A percentile compares a stretch with the other conserved stretches of the same genome.
Evolutionary conservation across 495 filamentous ascomycete species (phyloP).

Genomic region (Podospora tetraspora): DNA sequence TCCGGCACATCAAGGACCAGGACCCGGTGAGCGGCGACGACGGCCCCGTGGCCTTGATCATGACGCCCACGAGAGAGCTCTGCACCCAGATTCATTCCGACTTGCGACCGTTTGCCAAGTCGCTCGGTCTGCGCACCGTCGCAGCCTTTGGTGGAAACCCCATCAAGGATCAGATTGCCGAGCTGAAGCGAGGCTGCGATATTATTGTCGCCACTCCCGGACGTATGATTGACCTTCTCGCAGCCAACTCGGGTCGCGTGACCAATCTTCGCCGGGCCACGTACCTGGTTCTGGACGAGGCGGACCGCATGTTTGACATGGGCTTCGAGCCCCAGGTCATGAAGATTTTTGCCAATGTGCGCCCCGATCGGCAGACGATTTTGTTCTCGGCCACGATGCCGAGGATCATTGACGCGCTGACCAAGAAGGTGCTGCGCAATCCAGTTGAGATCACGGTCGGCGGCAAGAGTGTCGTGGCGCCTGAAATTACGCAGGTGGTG

Average conservation of each 20-base stretch:
- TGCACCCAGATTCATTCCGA: slow-evolving; percentile 93
- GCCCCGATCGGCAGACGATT: slow-evolving; percentile 88
- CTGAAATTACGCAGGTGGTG: slow-evolving; percentile 91
- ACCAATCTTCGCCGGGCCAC: slow-evolving; percentile 85
- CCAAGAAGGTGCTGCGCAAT: slow-evolving; percentile 77
- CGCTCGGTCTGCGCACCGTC: slow-evolving; percentile 82
- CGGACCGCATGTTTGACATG: slow-evolving; percentile 99
- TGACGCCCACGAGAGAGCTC: slow-evolving; percentile 93
- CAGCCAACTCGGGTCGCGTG: slow-evolving; percentile 86
- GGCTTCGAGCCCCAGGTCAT: slow-evolving; percentile 97
- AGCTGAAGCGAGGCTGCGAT: slow-evolving; percentile 90
- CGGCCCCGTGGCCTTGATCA: slow-evolving; percentile 79
- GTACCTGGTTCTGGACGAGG: slow-evolving; percentile 93
- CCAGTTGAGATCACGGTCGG: slow-evolving; percentile 91
- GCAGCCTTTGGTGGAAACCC: slow-evolving; percentile 93
- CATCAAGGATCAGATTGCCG: slow-evolving; percentile 96
- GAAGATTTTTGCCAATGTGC: slow-evolving; percentile 88
- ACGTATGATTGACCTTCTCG: slow-evolving; percentile 93
- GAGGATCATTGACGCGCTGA: slow-evolving; percentile 84
- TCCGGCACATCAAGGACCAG: slow-evolving; percentile 96
- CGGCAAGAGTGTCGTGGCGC: slow-evolving; percentile 83
- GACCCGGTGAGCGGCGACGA: slow-evolving; percentile 74
- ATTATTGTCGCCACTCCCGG: slow-evolving; percentile 94
- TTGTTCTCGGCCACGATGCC: slow-evolving; percentile 97
- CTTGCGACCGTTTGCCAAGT: slow-evolving; percentile 87